These are phyloP conservation scores for cucumber (Cucumis sativus) DNA, from an alignment of 306 rosid genomes.

Conservation along the genomic window Cucumber_9930_V3 NC_026656.2:12179001-12179500, in stretches of 20 bases:
- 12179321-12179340: conserved; percentile 26
- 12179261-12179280: neutral
- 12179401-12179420: conserved; percentile 41
- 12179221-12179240: too few relatives aligned
- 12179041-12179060: too few relatives aligned
- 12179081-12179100: too few relatives aligned
- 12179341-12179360: conserved; percentile 39
- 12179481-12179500: neutral
- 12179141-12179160: too few relatives aligned
- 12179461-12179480: neutral
- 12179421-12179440: conserved; percentile 10
- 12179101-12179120: too few relatives aligned
- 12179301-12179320: too few relatives aligned
- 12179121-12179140: too few relatives aligned
- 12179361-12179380: conserved; percentile 30
- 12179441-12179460: neutral
- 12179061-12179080: too few relatives aligned
- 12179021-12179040: too few relatives aligned
- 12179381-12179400: conserved; percentile 37
- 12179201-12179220: too few relatives aligned
- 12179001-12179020: neutral
- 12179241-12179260: neutral
- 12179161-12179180: too few relatives aligned
- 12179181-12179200: too few relatives aligned
- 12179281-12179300: neutral